These are phyloP conservation scores for Viridothelium virens DNA, from an alignment of 495 filamentous ascomycete species.

Conservation along the genomic window DNA sequence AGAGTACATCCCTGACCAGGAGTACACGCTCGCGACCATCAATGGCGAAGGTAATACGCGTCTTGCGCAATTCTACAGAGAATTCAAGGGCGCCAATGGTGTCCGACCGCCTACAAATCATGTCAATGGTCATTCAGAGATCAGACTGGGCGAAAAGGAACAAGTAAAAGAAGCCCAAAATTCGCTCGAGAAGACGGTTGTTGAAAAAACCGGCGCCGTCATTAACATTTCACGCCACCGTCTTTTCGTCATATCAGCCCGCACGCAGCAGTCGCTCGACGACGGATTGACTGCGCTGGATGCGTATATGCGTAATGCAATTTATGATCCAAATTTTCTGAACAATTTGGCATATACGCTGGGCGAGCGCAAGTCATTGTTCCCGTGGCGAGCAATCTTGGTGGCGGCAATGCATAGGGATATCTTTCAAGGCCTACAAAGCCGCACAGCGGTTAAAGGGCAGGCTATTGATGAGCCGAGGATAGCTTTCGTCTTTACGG, in stretches of 20 bases:
- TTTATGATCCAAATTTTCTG: not conserved
- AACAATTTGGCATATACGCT: not conserved
- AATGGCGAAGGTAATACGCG: not conserved
- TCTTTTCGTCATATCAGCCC: conserved; percentile 1
- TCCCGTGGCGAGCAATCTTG: not conserved
- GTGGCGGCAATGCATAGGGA: not conserved
- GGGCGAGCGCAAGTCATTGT: not conserved
- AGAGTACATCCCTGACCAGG: not conserved
- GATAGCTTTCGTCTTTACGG: conserved; percentile 36
- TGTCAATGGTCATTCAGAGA: not conserved
- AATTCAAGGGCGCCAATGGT: not conserved
- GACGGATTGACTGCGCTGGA: not conserved
- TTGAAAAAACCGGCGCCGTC: not conserved
- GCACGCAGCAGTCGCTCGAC: not conserved
- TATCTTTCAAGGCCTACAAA: not conserved
- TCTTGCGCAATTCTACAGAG: not conserved
- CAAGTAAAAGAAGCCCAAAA: not conserved
- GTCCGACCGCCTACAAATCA: not conserved
- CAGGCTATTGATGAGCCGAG: not conserved
- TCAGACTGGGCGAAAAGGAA: not conserved
- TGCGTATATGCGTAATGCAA: not conserved
- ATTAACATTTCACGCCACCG: not conserved
- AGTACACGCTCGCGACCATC: not conserved
- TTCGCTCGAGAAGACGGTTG: not conserved
- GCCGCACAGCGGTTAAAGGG: not conserved